phyloP scores from a whole-genome alignment of 306 rosid species.

The Senna siamea region DNA sequence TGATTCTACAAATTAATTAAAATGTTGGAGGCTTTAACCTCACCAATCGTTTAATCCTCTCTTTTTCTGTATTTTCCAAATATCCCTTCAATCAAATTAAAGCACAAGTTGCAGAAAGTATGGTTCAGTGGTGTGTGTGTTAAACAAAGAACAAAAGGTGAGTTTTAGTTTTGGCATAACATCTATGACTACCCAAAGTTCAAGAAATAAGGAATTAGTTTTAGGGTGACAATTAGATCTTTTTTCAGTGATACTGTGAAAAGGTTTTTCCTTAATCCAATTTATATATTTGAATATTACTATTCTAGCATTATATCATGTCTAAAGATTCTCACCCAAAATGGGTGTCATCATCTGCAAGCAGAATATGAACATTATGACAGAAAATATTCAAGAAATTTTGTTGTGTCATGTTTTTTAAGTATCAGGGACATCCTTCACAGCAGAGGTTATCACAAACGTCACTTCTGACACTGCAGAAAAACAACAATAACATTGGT shows the following conservation, averaged over 20 bases:
- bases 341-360: slow-evolving; percentile 21
- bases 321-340: slow-evolving; percentile 23
- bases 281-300: too few species aligned
- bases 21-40: neutral
- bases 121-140: neutral
- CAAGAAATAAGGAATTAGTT: neutral
- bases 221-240: neutral
- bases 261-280: too few species aligned
- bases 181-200: neutral
- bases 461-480: slow-evolving; percentile 68
- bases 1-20: too few species aligned
- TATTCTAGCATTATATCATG: slow-evolving; percentile 2
- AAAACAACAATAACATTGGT: neutral
- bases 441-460: slow-evolving; percentile 57
- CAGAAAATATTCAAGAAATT: neutral
- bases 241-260: neutral
- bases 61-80: neutral
- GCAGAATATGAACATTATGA: neutral
- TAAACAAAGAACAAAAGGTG: neutral
- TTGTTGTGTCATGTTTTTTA: neutral
- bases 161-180: neutral
- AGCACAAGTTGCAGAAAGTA: too few species aligned
- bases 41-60: neutral
- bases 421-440: slow-evolving; percentile 51
- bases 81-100: neutral